Conservation (phyloP, 2,329 filamentous ascomycete species). For the Cytospora piceae region DNA sequence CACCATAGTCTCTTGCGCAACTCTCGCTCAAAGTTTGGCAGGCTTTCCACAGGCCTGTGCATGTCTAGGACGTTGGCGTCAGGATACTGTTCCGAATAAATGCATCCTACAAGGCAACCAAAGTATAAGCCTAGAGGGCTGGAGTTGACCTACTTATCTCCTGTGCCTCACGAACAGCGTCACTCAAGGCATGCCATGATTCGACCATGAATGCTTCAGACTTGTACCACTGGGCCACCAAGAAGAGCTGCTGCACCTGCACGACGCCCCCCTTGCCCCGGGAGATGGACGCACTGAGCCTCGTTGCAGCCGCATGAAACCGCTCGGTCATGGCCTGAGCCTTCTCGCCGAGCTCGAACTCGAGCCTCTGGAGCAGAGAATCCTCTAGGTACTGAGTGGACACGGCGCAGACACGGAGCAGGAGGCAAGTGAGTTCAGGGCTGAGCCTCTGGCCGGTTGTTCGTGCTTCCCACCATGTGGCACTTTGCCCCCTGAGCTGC, state of each 20-base stretch:
- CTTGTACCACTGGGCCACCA: conserved; percentile 52
- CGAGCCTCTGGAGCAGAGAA: conserved; percentile 44
- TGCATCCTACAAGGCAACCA: not conserved
- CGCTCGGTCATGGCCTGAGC: conserved; percentile 44
- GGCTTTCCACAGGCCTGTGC: conserved; percentile 22
- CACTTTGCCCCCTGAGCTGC: conserved; percentile 49
- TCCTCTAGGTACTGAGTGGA: conserved; percentile 47
- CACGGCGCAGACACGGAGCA: conserved; percentile 51
- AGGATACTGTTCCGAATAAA: not conserved
- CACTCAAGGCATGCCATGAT: conserved; percentile 51
- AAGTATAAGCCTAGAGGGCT: too few relatives aligned
- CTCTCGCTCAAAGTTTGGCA: conserved; percentile 28
- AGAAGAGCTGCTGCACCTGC: conserved; percentile 54
- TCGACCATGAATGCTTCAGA: conserved; percentile 51
- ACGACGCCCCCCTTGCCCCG: conserved; percentile 48
- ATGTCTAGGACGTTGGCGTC: conserved; percentile 14
- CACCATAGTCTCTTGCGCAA: conserved; percentile 29
- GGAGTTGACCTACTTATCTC: conserved; percentile 44
- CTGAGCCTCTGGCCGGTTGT: conserved; percentile 40
- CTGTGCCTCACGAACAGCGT: conserved; percentile 51
- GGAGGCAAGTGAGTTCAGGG: conserved; percentile 50
- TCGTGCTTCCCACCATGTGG: conserved; percentile 49
- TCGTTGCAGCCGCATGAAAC: conserved; percentile 47
- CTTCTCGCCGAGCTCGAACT: conserved; percentile 48
- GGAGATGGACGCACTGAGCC: conserved; percentile 46